Evolutionary conservation across 306 rosid species (phyloP), one percentile per base, ranked within the genome.

Genomic region (Lablab purpureus): DNA sequence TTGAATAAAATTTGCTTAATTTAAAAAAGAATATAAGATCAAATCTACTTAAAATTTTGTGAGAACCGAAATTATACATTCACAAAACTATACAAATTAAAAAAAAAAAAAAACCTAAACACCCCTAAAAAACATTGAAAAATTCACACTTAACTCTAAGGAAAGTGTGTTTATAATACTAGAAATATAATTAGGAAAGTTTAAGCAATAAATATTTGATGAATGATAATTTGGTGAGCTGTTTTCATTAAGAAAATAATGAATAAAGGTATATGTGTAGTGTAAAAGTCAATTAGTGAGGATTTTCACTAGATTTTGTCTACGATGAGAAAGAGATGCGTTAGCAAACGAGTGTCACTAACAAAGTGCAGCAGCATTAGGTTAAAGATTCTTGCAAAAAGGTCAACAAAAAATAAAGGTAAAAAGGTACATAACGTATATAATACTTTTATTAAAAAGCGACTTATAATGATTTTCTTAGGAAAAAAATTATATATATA

Each of bases 301-400:
- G 75, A 27, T 46, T 46, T 27, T 70, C 59, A 70, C 75, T 27
- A 28, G 43, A 70, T 70, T 49, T 28, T 70, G 75, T 49, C 27
- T 28, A 50, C 62, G 4, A n/a, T 25, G 17, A 17, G 43, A 70
- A 70, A 70, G 43, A 27, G 25, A 45, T 69, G 23, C 7, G 12
- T 68, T 6, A 27, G 1, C 2, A 0, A 15, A 15, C 5, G 1
- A 22, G 45, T 47, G 60, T 47, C 60, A 70, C 27, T 17, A 47
- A 27, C 34, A 49, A 47, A 70, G 37, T n/a, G 10, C 25, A 2
- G 18, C 65, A 58, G 6, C 45, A 9, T 27, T 25, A 58, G 41
- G 22, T 5, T 30, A 19, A 60, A 60, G 41, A 60, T 60, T 28
- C 13, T 60, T 60, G 12, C 12, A 14, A 28, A 60, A 28, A 60